Conservation (phyloP, 148 eudicot genomes). For the Suaeda aralocaspica region DNA sequence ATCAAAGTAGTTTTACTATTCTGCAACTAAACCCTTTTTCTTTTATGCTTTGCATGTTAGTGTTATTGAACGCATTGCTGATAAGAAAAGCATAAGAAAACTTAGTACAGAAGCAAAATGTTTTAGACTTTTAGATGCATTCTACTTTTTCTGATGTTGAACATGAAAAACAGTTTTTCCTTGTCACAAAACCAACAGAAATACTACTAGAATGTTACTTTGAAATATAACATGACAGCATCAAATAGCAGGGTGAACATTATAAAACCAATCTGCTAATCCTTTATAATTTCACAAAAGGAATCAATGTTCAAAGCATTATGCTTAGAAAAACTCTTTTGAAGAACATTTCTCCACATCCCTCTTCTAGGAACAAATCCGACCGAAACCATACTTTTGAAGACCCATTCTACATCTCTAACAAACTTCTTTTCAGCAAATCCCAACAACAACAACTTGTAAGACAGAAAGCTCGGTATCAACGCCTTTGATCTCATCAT, state of each 20-base stretch:
- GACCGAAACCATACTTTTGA: constrained; percentile 57
- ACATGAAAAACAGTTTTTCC: no score
- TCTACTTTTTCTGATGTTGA: no score
- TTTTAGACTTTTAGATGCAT: no score
- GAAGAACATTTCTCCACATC: constrained; percentile 58
- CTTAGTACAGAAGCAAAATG: no score
- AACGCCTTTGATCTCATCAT: constrained; percentile 45
- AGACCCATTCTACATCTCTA: constrained; percentile 69
- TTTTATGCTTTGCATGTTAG: no score
- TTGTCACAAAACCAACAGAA: no score
- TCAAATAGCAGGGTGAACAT: neutral
- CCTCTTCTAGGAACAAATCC: constrained; percentile 68
- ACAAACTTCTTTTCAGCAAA: constrained; percentile 44
- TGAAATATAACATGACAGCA: neutral
- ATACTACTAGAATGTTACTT: neutral
- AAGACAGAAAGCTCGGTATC: constrained; percentile 72
- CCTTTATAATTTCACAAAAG: constrained; percentile 24
- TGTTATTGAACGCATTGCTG: no score
- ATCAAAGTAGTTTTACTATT: no score
- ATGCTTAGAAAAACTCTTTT: constrained; percentile 29
- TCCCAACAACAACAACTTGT: constrained; percentile 50
- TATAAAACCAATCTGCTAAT: constrained; percentile 1
- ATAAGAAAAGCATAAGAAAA: no score
- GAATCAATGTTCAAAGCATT: neutral
- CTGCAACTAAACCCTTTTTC: no score